Conservation (phyloP, 1,139 yeast species). For the Starmera stellimalicola region DNA sequence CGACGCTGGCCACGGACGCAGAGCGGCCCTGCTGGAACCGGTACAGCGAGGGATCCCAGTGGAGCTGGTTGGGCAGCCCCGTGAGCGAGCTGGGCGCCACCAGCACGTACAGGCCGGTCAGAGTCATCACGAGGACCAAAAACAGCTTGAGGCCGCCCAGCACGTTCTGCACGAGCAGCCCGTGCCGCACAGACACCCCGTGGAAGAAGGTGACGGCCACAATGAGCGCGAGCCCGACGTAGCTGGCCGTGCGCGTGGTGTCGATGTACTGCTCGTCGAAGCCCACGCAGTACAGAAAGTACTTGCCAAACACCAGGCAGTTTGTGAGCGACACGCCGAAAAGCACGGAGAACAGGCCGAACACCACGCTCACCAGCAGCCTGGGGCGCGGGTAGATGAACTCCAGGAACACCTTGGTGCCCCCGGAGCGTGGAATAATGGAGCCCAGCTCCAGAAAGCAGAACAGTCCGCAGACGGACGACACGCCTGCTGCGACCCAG, state of each 20-base stretch:
- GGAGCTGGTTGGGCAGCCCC: conserved; percentile 31
- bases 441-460: conserved; percentile 63
- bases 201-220: conserved; percentile 38
- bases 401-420: conserved; percentile 62
- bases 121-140: conserved; percentile 37
- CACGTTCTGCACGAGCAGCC: conserved; percentile 44
- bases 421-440: conserved; percentile 65
- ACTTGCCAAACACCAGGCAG: conserved; percentile 65
- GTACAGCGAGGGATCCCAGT: conserved; percentile 26
- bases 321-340: conserved; percentile 62
- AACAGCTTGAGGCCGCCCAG: conserved; percentile 46
- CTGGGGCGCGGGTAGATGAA: conserved; percentile 52
- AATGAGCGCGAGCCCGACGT: conserved; percentile 36
- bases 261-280: conserved; percentile 29
- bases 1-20: conserved; percentile 35
- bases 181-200: conserved; percentile 44
- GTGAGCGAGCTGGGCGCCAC: conserved; percentile 33
- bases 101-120: conserved; percentile 42
- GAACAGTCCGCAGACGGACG: conserved; percentile 58
- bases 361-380: conserved; percentile 49
- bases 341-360: conserved; percentile 44
- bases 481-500: conserved; percentile 52
- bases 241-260: conserved; percentile 22
- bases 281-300: conserved; percentile 42
- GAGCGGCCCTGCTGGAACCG: conserved; percentile 19